Evolutionary conservation across 2,329 filamentous ascomycete species (phyloP), one percentile per base, ranked within the genome.

Genomic region (Fusarium tupiense): DNA sequence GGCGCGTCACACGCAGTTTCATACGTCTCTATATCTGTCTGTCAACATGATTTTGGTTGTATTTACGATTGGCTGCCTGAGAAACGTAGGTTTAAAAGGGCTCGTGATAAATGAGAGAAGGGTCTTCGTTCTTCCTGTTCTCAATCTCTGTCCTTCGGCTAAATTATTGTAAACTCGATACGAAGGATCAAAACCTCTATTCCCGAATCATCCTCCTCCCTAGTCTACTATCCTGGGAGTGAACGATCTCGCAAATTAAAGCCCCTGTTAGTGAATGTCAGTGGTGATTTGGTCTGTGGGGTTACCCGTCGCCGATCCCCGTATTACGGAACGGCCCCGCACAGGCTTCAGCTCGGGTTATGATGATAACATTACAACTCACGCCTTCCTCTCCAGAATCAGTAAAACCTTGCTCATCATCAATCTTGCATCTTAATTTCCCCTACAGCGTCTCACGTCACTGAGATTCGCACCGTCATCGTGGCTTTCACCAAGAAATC

Each of bases 291-390:
- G 54, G 44, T 61, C 60, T 76, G 75, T 70, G 75, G 75, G 71
- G 75, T 59, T 66, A 66, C 58, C 76, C 60, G 57, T 47, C 47
- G 75, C 63, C 53, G 73, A 75, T 77, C 73, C 73, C 72, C 69
- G 26, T 62, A 61, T 67, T 61, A 60, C 67, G 65, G 76, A 56
- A 53, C 71, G 72, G 76, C 77, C 77, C 77, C 76, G 77, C 77
- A 77, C 64, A 67, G 62, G 68, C 70, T 77, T 64, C 60, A 65
- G 64, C 63, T 71, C 60, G 61, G 62, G 57, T 35, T 69, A 75
- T 76, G 65, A 77, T 76, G 69, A 37, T 47, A 69, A 47, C 29
- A 71, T 67, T 69, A 54, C 61, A 61, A 16, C 33, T 26, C 37
- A n/a, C 19, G 20, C 69, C 35, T 47, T 38, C 29, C 41, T 31